Base-by-base conservation (phyloP, 2,329 filamentous ascomycete species). In the Talaromyces sp. region DNA sequence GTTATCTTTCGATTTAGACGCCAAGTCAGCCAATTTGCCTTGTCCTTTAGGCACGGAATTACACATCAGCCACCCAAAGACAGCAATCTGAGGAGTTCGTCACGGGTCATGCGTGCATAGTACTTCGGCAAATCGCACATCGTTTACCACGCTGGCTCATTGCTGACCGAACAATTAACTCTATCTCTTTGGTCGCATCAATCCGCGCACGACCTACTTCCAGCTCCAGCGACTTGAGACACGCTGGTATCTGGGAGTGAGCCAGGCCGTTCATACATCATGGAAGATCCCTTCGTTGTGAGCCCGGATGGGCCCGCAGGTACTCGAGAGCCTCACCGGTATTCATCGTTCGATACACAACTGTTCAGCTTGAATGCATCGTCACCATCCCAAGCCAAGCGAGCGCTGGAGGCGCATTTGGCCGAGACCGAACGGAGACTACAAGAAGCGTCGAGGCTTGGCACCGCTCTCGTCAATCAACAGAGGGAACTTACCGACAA, bases 371-470 rank as follows among this genome's bases (percentile, higher is more conserved):
- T 93, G 23, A 90, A 90, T 67, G 85, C 91, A n/a, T 82, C 90
- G 31, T 96, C 93, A 0, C 92, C 93, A 9, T 86, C 87, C 61
- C 92, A 97, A 73, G 91, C 92, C 44, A 96, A 91, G 77, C 88
- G 90, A 67, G 92, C 92, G 50, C 82, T 99, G 50, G 89, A 96
- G 76, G 92, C 93, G 58, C 95, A 98, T 77, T 83, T 99, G 55
- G 88, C 90, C 66, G 95, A 99, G 76, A 97, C 93, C 1, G 92
- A 96, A 71, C 88, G 92, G 64, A 87, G 93, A 63, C 88, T 99
- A 66, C 90, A 96, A 71, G 93, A 98, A 74, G 91, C 93, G 5
- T 95, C 92, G 31, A 92, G 90, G 72, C 80, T 99, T 44, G 95
- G 95, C 66, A 95, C 89, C 25, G 88, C 92, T 9, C 84, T 99